Evolutionary conservation across 305 asterid genomes (phyloP).

Genomic region (Nicotiana rustica): DNA sequence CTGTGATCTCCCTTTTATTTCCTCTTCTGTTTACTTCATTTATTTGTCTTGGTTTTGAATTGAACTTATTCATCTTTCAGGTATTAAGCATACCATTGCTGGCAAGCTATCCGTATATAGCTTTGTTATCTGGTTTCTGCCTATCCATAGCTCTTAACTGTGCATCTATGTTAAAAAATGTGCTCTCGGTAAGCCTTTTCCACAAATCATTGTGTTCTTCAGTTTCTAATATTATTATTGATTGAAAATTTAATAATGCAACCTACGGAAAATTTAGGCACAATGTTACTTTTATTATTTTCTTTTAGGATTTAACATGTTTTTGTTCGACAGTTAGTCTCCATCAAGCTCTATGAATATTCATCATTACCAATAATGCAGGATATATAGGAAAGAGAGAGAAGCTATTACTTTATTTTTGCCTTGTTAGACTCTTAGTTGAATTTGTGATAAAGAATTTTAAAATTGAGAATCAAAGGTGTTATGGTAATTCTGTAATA

Average conservation of each 20-base stretch:
- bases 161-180: constrained; percentile 75
- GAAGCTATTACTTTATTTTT: no score
- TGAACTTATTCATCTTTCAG: constrained; percentile 49
- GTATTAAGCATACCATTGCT: constrained; percentile 69
- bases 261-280: no score
- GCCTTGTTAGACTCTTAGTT: no score
- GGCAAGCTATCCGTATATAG: constrained; percentile 69
- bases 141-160: constrained; percentile 59
- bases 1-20: not conserved
- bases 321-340: no score
- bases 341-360: no score
- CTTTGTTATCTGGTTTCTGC: constrained; percentile 57
- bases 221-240: not conserved
- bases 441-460: no score
- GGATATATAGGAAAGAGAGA: no score
- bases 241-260: not conserved
- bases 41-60: not conserved
- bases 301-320: no score
- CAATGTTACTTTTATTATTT: no score
- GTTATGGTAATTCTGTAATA: no score
- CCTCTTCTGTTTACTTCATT: not conserved
- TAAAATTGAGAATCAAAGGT: no score
- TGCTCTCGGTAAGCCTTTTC: constrained; percentile 63
- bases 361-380: no score
- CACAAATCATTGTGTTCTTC: constrained; percentile 17